Base-by-base conservation (phyloP, 768 basidiomycete genomes). In the Lyophyllum shimeji region DNA sequence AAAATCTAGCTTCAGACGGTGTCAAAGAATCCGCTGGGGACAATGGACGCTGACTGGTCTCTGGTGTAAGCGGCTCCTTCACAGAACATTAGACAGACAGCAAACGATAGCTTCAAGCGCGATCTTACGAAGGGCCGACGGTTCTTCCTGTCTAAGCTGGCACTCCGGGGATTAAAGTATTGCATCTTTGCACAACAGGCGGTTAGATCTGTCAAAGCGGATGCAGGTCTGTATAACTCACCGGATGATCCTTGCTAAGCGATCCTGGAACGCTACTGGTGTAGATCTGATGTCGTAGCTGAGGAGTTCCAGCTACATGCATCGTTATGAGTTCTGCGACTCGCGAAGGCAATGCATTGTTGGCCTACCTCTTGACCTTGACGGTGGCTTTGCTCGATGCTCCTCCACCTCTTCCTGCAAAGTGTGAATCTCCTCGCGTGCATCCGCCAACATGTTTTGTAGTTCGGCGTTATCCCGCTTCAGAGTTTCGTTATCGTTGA, bases 381-480 rank as follows among this genome's bases (percentile, higher is more conserved):
- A 67, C 31, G 73, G 73, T 17, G 70, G 72, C 52, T 75, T 76
- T 9, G 84, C 83, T 24, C 83, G 75, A 29, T 85, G 80, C 65
- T 95, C 91, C 53, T 88, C 92, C 1, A 87, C 70, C 68, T 95
- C 92, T 60, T 85, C 85, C 50, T 86, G 86, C 43, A 93, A 65
- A 1, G 72, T 67, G 53, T 85, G 82, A 4, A 87, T 67, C 58
- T 95, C 90, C 65, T 95, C 93, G 24, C 92, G 81, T 1, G 89
- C 80, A 48, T 93, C 89, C 1, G 81, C 71, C 7, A 98, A 75
- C 8, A 94, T 70, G 46, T 80, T 81, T 55, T 90, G 87, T 46
- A 96, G 71, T 65, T 96, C 92, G 7, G 82, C 79, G 56, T 90
- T 93, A 63, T 93, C 92, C 18, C 83, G 84, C 69, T 90, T 91